A percentile compares a stretch with the other conserved stretches of the same genome.
phyloP scores from a whole-genome alignment of 805 yeast species.

The Saturnispora diversa region DNA sequence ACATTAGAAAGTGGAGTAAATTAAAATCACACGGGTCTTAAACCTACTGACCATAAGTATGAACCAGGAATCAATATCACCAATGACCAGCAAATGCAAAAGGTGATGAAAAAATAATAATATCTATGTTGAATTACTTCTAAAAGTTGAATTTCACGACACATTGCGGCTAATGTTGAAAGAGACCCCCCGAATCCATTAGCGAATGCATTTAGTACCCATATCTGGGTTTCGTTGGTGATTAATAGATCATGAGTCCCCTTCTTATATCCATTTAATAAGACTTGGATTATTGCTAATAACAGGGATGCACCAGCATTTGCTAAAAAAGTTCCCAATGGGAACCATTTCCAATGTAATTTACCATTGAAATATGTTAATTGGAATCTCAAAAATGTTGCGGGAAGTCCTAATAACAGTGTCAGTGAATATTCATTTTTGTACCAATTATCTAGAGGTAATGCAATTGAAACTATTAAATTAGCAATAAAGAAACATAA shows the following conservation, averaged over 20 bases:
- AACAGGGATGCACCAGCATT: slow-evolving; percentile 22
- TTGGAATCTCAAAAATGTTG: slow-evolving; percentile 49
- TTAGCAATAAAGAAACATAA: slow-evolving; percentile 29
- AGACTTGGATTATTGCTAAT: slow-evolving; percentile 15
- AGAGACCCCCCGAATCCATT: slow-evolving; percentile 25
- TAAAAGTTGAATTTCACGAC: slow-evolving; percentile 45
- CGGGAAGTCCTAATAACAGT: slow-evolving; percentile 62
- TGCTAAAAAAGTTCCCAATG: slow-evolving; percentile 41
- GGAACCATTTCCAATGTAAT: slow-evolving; percentile 34
- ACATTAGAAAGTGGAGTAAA: slow-evolving; percentile 1
- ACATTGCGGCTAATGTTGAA: slow-evolving; percentile 61
- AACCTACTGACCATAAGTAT: slow-evolving; percentile 59
- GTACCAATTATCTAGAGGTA: slow-evolving; percentile 34
- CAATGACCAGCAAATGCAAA: slow-evolving; percentile 40
- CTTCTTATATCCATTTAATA: slow-evolving; percentile 16
- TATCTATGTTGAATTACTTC: slow-evolving; percentile 30
- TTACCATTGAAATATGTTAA: slow-evolving; percentile 43
- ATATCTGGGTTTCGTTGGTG: slow-evolving; percentile 11
- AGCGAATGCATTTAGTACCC: slow-evolving; percentile 19
- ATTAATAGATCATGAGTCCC: slow-evolving; percentile 9
- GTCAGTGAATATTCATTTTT: slow-evolving; percentile 59
- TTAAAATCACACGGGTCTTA: background rate
- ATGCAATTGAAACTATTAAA: slow-evolving; percentile 34
- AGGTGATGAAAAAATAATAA: slow-evolving; percentile 42
- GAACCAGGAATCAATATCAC: slow-evolving; percentile 56